Evolutionary conservation across 306 rosid genomes (phyloP), one percentile per base, ranked within the genome.

Genomic region (Cyclanthera cordifolia): DNA sequence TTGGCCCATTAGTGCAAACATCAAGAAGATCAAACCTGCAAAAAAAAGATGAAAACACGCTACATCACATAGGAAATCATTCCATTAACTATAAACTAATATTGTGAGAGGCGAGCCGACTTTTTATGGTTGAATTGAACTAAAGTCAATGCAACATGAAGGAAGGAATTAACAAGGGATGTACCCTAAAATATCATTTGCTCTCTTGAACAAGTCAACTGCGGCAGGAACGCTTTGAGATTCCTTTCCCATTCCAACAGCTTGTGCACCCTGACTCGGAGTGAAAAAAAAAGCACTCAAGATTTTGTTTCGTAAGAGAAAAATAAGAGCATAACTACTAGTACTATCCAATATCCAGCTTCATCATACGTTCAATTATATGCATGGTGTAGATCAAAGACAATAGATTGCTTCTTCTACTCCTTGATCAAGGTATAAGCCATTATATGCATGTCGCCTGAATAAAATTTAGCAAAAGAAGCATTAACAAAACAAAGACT

Each of bases 171-270:
- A 45, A 0, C 6, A 11, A 23, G 27, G 19, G n/a, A 13, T 8
- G 11, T 83, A 94, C 99, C 99, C 96, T 64, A 94, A 79, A 37
- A 94, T 84, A 5, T 86, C 84, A 67, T 90, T 85, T 2, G 99
- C 99, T 76, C 78, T 88, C 81, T 76, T 80, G 84, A 80, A 94
- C 83, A 94, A 80, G 53, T 72, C 67, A 1, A 86, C 84, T 64
- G 96, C 95, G 57, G 88, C 75, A 56, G 96, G 90, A 54, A 90
- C 87, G 72, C 80, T 88, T 69, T 79, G 96, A 78, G 96, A 96
- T 70, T 88, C 99, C 76, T 88, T 86, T 67, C 95, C 99, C 99
- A 94, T 94, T 79, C 96, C 97, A 78, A 90, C 83, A 46, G 92
- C 86, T 85, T 94, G 99, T 19, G 99, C 99, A 69, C 99, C 99